Evolutionary conservation across 2,329 filamentous ascomycete species (phyloP), one percentile per base, ranked within the genome.

Genomic region (Colletotrichum lupini): DNA sequence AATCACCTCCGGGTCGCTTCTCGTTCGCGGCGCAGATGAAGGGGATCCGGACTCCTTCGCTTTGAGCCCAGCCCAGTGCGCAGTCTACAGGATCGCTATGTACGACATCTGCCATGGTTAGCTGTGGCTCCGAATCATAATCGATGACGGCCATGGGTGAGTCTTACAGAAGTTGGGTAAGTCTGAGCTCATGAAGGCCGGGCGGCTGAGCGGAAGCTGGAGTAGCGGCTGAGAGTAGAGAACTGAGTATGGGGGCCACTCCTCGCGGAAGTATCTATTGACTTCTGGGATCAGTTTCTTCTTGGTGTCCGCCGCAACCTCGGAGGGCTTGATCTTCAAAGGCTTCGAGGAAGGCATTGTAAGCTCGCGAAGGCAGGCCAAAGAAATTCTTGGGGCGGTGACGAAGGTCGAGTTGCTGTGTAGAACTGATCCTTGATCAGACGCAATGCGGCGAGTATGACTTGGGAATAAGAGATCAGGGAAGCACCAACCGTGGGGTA

Each of bases 11-110:
- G 0, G 93, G 88, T 49, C 92, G 87, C 79, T 92, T 93, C 80
- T 95, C 93, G 82, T 95, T 94, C 60, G 93, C 93, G 68, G 91
- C 89, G 76, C 92, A 94, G 74, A 94, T 89, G 72, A 94, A 91
- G 0, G 92, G 91, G 68, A 94, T 87, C 3, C 83, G 81, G 49
- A 84, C 77, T 2, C 72, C 68, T 53, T 74, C 72, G 2, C 61
- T 67, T 58, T 72, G 62, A 12, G 72, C 72, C 72, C 72, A 74
- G 24, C 72, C 68, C 7, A 74, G 60, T 8, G 64, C 64, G 42
- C 55, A 63, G 37, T 73, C 72, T 30, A 73, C 64, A 62, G 62
- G 46, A 26, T 62, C 53, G 11, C 64, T 52, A 30, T 63, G 42
- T 19, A 52, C 28, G 37, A 80, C 81, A 76, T 75, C 83, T 73